phyloP scores from a whole-genome alignment of 495 filamentous ascomycete genomes.

The Pseudotulostoma volvatum region DNA sequence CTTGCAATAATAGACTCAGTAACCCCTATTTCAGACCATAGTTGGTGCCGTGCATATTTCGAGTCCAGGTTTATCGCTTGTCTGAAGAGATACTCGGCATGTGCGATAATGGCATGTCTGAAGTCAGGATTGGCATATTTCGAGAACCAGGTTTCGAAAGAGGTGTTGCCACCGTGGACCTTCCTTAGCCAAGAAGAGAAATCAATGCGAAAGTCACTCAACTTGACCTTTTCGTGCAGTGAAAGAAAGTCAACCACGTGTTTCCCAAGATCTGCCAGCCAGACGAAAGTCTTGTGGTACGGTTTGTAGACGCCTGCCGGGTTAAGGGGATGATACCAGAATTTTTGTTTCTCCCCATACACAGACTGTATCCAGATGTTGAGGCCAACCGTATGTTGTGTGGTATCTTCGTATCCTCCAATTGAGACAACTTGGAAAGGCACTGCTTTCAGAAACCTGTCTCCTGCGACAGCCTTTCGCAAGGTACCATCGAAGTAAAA shows the following conservation, averaged over 20 bases:
- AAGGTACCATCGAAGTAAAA: neutral
- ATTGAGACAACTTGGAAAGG: slow-evolving; percentile 42
- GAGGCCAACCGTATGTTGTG: slow-evolving; percentile 26
- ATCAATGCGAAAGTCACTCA: slow-evolving; percentile 34
- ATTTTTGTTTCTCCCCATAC: slow-evolving; percentile 11
- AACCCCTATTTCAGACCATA: neutral
- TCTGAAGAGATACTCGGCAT: slow-evolving; percentile 46
- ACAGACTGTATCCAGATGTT: slow-evolving; percentile 48
- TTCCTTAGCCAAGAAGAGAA: slow-evolving; percentile 39
- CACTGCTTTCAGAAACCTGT: slow-evolving; percentile 34
- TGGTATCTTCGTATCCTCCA: slow-evolving; percentile 41
- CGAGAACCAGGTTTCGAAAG: slow-evolving; percentile 33
- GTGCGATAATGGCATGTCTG: slow-evolving; percentile 33
- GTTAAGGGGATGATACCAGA: slow-evolving; percentile 44
- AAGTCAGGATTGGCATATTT: slow-evolving; percentile 37
- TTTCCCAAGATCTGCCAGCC: slow-evolving; percentile 51
- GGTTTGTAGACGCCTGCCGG: slow-evolving; percentile 40
- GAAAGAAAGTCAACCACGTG: slow-evolving; percentile 48
- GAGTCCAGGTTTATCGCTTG: slow-evolving; percentile 25
- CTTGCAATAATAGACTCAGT: slow-evolving; percentile 7
- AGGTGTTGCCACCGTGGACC: slow-evolving; percentile 18
- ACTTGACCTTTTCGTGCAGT: slow-evolving; percentile 16
- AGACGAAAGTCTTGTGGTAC: slow-evolving; percentile 44
- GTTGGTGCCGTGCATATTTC: slow-evolving; percentile 10
- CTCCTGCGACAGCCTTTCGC: neutral